Base-by-base conservation (phyloP, 1,284 basidiomycete species). In the Coniophora puteana region DNA sequence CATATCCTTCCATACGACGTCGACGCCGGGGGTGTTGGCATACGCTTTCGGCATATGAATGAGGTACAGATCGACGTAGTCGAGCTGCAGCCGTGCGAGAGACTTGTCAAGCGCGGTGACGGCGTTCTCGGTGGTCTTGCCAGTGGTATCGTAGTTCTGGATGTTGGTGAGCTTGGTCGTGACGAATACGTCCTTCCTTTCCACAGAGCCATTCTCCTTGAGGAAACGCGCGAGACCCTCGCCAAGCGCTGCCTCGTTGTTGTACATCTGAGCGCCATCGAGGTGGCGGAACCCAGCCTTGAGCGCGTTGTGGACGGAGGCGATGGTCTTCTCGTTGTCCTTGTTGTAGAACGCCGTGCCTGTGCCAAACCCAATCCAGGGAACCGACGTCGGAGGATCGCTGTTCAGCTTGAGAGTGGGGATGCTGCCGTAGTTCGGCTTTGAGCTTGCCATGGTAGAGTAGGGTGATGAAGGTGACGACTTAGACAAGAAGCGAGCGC, bases 281-380 rank as follows among this genome's bases (percentile, higher is more conserved):
- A 89, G 71, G 55, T 89, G 86, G 3, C 68, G 75, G 53, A 88
- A 71, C 4, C 83, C 82, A 26, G 66, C 68, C 16, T 71, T 62
- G 46, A 89, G 76, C 11, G 86, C 85, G 22, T 61, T 51, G 14
- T 54, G 55, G 43, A 84, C 69, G 7, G 67, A 55, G n/a, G n/a
- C n/a, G n/a, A n/a, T n/a, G n/a, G n/a, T n/a, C 4, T 71, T 51
- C 36, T 71, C 55, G 4, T 74, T 80, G 52, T 88, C 76, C 53
- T 70, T 69, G 13, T 48, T 36, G 46, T 59, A 81, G 22, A 79
- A 65, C 3, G 78, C 78, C 0, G 80, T 80, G 3, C 84, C 83
- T 3, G 80, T 85, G 21, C 84, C 86, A 51, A 83, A 87, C 1
- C 71, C 84, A 12, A 87, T 63, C 72, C 72, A 76, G 20, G 84